Evolutionary conservation across 805 yeast genomes (phyloP).

Genomic region (Saturnispora dispora): DNA sequence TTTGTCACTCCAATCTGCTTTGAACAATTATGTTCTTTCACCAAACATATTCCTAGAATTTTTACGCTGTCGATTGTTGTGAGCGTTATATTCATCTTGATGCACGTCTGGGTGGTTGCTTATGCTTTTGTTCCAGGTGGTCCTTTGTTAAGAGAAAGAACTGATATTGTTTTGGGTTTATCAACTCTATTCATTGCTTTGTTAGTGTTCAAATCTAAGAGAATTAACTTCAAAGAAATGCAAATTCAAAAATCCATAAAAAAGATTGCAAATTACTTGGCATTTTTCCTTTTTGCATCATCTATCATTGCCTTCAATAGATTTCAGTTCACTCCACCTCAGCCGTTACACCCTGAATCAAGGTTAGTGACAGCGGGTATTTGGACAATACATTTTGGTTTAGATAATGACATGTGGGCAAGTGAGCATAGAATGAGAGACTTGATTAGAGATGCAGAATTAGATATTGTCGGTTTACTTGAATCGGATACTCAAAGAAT

Average conservation of each 20-base stretch:
- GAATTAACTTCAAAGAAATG: neutral
- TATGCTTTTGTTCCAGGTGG: conserved; percentile 98
- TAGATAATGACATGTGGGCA: conserved; percentile 98
- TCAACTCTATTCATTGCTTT: conserved; percentile 52
- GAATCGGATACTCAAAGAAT: conserved; percentile 92
- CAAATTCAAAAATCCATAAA: conserved; percentile 6
- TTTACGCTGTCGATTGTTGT: conserved; percentile 42
- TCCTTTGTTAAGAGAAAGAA: conserved; percentile 75
- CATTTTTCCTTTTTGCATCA: conserved; percentile 36
- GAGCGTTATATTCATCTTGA: conserved; percentile 51
- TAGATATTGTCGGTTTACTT: conserved; percentile 83
- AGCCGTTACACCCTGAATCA: conserved; percentile 60
- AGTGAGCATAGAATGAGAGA: conserved; percentile 84
- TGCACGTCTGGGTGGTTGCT: conserved; percentile 95
- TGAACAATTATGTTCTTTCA: conserved; percentile 32
- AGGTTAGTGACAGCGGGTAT: conserved; percentile 86
- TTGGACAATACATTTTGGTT: conserved; percentile 97
- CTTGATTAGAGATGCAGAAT: conserved; percentile 72
- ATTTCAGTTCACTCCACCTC: conserved; percentile 51
- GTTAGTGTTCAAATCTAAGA: conserved; percentile 25
- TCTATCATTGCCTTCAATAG: conserved; percentile 47
- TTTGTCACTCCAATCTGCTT: conserved; percentile 54
- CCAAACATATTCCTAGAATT: conserved; percentile 43
- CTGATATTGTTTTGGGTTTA: conserved; percentile 58
- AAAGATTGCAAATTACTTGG: conserved; percentile 19